These are phyloP conservation scores for Quercus rubra DNA, from an alignment of 306 rosid species.

Conservation along the genomic window DNA sequence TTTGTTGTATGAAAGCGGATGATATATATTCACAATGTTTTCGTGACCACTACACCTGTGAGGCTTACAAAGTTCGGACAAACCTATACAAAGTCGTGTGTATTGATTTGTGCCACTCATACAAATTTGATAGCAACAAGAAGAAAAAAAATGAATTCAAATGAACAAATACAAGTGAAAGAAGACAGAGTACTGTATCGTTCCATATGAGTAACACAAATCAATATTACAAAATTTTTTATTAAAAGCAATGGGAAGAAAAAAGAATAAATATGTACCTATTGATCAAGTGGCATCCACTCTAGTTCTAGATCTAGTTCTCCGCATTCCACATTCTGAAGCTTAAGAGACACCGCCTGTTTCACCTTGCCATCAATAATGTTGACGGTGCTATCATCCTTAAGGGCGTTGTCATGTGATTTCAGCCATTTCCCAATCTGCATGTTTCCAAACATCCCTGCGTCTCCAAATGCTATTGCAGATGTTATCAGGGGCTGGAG, in stretches of 20 bases:
- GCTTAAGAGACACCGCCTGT: constrained; percentile 71
- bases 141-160: not conserved
- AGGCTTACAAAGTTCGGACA: not conserved
- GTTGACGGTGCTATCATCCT: constrained; percentile 70
- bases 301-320: constrained; percentile 79
- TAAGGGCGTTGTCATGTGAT: constrained; percentile 81
- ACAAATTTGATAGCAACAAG: not conserved
- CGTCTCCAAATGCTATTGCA: constrained; percentile 91
- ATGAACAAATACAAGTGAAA: constrained; percentile 17
- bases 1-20: not conserved
- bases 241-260: constrained; percentile 18
- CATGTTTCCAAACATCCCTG: constrained; percentile 89
- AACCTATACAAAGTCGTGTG: not conserved
- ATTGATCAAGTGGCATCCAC: constrained; percentile 94
- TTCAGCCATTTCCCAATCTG: constrained; percentile 98
- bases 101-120: not conserved
- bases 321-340: constrained; percentile 93
- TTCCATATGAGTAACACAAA: constrained; percentile 13
- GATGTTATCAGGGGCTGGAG: constrained; percentile 94
- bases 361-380: constrained; percentile 70
- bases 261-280: constrained; percentile 32
- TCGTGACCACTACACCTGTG: not conserved
- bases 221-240: constrained; percentile 25
- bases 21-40: not conserved
- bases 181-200: constrained; percentile 12